Evolutionary conservation across 768 basidiomycete species (phyloP).

Genomic region (Pulveroboletus sp.): DNA sequence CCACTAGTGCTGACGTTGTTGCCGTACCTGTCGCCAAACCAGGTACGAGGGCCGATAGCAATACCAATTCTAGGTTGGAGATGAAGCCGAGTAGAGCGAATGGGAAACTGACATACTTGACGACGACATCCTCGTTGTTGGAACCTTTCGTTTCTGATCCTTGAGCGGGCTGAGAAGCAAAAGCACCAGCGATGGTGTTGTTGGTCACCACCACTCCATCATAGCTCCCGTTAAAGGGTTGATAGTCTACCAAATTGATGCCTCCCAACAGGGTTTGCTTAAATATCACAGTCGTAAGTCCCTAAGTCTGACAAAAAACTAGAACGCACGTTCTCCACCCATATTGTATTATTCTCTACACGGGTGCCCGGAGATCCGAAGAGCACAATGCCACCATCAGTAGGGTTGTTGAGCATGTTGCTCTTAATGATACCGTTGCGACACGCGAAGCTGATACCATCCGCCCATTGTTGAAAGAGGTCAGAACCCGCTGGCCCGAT

Average conservation of each 20-base stretch:
- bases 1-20: slow-evolving; percentile 55
- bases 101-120: slow-evolving; percentile 52
- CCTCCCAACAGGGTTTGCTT: slow-evolving; percentile 71
- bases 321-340: slow-evolving; percentile 55
- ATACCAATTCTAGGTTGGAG: slow-evolving; percentile 63
- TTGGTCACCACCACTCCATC: slow-evolving; percentile 59
- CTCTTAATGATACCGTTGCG: slow-evolving; percentile 55
- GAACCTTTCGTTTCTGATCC: slow-evolving; percentile 45
- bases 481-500: slow-evolving; percentile 75
- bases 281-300: not conserved
- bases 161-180: slow-evolving; percentile 47
- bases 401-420: slow-evolving; percentile 68
- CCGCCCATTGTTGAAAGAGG: slow-evolving; percentile 70
- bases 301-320: not conserved
- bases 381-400: slow-evolving; percentile 76
- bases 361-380: slow-evolving; percentile 73
- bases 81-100: not conserved
- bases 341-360: slow-evolving; percentile 75
- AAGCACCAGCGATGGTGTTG: slow-evolving; percentile 67
- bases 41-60: slow-evolving; percentile 71
- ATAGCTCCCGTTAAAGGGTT: slow-evolving; percentile 63
- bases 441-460: slow-evolving; percentile 76
- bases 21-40: slow-evolving; percentile 61
- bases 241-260: slow-evolving; percentile 73
- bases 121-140: slow-evolving; percentile 57